Percentiles rank a stretch among this genome's conserved stretches.
Evolutionary conservation across 306 rosid species (phyloP).

Genomic region (Rubus parviflorus): DNA sequence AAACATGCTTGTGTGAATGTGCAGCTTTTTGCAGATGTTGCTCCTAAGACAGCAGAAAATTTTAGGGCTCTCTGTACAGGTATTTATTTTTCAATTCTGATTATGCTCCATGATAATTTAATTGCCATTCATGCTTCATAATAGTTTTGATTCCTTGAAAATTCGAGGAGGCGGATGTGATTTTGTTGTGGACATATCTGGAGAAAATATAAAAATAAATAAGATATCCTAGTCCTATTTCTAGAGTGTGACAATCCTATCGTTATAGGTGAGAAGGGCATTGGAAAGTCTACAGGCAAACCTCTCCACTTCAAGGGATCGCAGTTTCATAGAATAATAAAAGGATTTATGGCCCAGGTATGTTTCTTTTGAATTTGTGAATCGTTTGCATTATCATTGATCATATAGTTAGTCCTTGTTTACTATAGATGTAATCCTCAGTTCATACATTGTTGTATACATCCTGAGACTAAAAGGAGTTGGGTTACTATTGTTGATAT

Average conservation of each 20-base stretch:
- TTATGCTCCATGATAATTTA: neutral
- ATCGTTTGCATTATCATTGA: neutral
- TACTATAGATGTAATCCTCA: neutral
- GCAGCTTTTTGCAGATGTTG: conserved; percentile 89
- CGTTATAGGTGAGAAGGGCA: conserved; percentile 84
- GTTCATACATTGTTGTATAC: neutral
- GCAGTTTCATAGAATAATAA: conserved; percentile 76
- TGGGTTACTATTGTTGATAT: neutral
- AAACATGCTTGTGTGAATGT: conserved; percentile 28
- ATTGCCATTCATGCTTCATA: neutral
- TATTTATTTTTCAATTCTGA: conserved; percentile 22
- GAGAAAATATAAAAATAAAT: neutral
- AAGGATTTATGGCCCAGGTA: conserved; percentile 99
- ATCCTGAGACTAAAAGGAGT: neutral
- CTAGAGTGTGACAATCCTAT: neutral
- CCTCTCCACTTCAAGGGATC: conserved; percentile 90
- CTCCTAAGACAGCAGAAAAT: conserved; percentile 86
- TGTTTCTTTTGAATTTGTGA: conserved; percentile 28
- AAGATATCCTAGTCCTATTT: neutral
- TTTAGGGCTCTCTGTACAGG: conserved; percentile 96
- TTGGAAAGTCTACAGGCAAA: conserved; percentile 76
- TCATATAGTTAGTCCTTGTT: neutral
- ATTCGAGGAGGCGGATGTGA: neutral
- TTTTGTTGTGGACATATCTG: neutral
- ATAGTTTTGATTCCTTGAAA: neutral